A percentile compares a stretch with the other conserved stretches of the same genome.
These are phyloP conservation scores for Hypsizygus ulmarius DNA, from an alignment of 1,284 basidiomycete species.

Conservation along the genomic window DNA sequence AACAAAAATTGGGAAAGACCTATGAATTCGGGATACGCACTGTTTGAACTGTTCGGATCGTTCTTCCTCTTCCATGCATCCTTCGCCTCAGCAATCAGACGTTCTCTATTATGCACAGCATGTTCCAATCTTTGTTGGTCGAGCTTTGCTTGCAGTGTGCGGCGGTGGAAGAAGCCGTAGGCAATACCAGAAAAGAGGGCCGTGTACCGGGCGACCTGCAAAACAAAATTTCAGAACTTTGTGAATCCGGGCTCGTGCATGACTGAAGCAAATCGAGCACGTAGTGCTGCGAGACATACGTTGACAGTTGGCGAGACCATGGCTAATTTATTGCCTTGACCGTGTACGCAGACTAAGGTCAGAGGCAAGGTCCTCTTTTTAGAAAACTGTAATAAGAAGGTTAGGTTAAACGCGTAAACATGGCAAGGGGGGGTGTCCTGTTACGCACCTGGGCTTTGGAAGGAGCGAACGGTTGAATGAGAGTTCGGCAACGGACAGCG, in stretches of 20 bases:
- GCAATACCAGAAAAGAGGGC: slow-evolving; percentile 86
- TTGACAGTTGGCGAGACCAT: slow-evolving; percentile 69
- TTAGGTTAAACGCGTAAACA: background rate
- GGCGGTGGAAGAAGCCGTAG: slow-evolving; percentile 92
- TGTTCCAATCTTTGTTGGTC: slow-evolving; percentile 70
- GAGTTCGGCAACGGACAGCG: slow-evolving; percentile 22
- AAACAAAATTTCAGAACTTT: background rate
- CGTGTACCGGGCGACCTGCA: slow-evolving; percentile 92
- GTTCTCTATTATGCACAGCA: slow-evolving; percentile 70
- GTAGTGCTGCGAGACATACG: slow-evolving; percentile 33
- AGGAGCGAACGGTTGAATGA: slow-evolving; percentile 17
- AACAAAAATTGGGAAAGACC: background rate
- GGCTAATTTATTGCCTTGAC: slow-evolving; percentile 15
- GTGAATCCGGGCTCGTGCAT: background rate
- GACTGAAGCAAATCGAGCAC: background rate
- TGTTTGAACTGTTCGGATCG: slow-evolving; percentile 39
- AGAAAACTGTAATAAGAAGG: slow-evolving; percentile 1
- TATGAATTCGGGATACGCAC: slow-evolving; percentile 17
- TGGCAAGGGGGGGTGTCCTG: too few species aligned
- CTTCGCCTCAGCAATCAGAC: slow-evolving; percentile 85
- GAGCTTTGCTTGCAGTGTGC: slow-evolving; percentile 83
- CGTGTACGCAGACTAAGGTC: slow-evolving; percentile 16
- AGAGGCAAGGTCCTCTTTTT: slow-evolving; percentile 15
- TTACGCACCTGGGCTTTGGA: slow-evolving; percentile 19
- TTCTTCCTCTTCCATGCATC: slow-evolving; percentile 86